Evolutionary conservation across 768 basidiomycete genomes (phyloP), one percentile per base, ranked within the genome.

Genomic region (Auricularia cornea): DNA sequence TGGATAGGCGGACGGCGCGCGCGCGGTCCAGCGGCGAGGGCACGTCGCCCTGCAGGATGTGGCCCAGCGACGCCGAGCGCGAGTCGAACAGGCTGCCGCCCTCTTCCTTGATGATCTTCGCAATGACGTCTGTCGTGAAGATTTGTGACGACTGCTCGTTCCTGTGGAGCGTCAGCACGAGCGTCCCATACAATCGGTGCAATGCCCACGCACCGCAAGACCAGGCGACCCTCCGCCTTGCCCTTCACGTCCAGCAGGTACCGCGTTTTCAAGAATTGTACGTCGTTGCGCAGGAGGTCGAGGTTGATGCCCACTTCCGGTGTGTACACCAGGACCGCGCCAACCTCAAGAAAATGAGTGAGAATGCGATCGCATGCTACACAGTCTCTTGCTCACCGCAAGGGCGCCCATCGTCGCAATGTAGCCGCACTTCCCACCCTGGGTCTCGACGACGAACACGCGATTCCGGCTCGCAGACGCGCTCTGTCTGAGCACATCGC

Each of bases 401-500:
- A 99, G 78, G 6, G 94, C 97, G 60, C 97, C 97, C 82, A 98
- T 84, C 1, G 94, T 88, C 3, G 95, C 94, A 62, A 99, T 85
- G 73, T 95, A 99, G 10, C 97, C 97, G 72, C 92, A 97, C 72
- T 90, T 88, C 10, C 96, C 97, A 59, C 97, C 97, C 74, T 98
- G 97, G 0, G 95, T 98, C 76, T 99, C 96, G 20, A 99, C 93
- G 1, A 98, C 90, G 72, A 99, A 99, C 64, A 98, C 97, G 51
- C 97, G 80, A 74, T 98, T 94, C 66, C 97, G 76, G 71, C 94
- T 97, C 3, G 97, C 96, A 62, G 91, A 91, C 11, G 97, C 97
- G 71, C 93, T 95, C 80, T 99, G 97, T 78, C 95, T 97, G 77
- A 99, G 98, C 48, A 95, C 88, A 75, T 99, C 97, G 72, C 96